Evolutionary conservation across 2,329 filamentous ascomycete species (phyloP).

Genomic region (Aspergillus texensis): DNA sequence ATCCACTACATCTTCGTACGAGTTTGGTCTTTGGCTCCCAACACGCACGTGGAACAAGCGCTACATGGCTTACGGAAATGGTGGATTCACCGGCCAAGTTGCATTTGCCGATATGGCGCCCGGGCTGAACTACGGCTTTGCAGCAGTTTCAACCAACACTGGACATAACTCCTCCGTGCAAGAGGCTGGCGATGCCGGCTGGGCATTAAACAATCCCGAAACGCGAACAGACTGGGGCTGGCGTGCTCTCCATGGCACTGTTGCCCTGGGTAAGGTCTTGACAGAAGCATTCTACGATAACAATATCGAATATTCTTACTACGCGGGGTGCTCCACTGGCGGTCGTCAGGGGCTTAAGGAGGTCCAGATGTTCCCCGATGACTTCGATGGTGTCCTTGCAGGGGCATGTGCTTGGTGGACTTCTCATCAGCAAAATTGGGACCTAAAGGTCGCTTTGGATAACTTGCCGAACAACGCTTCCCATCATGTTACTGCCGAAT

Average conservation of each 20-base stretch:
- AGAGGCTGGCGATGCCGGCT: slow-evolving; percentile 23
- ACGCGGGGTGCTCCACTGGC: slow-evolving; percentile 60
- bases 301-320: slow-evolving; percentile 42
- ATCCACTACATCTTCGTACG: not conserved
- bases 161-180: slow-evolving; percentile 44
- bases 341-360: slow-evolving; percentile 61
- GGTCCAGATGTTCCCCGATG: slow-evolving; percentile 55
- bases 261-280: slow-evolving; percentile 52
- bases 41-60: not conserved
- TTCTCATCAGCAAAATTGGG: slow-evolving; percentile 49
- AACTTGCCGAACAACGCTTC: slow-evolving; percentile 51
- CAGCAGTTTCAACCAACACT: slow-evolving; percentile 49
- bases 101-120: not conserved
- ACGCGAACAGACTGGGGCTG: slow-evolving; percentile 43
- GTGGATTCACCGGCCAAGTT: not conserved
- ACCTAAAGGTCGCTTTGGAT: slow-evolving; percentile 49
- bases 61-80: not conserved
- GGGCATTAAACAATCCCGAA: slow-evolving; percentile 31
- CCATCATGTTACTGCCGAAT: slow-evolving; percentile 43
- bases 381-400: slow-evolving; percentile 61
- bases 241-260: slow-evolving; percentile 52
- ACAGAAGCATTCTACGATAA: slow-evolving; percentile 52
- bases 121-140: slow-evolving; percentile 35
- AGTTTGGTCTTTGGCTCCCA: not conserved
- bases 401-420: slow-evolving; percentile 56